Evolutionary conservation across 2,329 filamentous ascomycete genomes (phyloP), one percentile per base, ranked within the genome.

Genomic region (Thielaviopsis cerberus): DNA sequence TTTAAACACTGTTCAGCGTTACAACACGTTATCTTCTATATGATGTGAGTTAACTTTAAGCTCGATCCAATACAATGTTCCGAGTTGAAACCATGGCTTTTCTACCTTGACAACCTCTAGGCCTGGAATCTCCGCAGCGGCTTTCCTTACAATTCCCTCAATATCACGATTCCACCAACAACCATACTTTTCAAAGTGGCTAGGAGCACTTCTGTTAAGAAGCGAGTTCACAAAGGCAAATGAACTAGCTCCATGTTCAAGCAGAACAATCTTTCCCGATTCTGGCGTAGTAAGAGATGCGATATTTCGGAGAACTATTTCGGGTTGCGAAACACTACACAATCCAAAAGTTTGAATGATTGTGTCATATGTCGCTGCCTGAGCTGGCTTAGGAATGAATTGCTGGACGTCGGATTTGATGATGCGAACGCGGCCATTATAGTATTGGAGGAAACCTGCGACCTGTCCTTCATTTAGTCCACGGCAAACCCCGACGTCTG

Each of bases 91-190:
- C 63, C 73, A 66, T 2, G 78, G 78, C 55, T 76, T 72, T 62
- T 76, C 69, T 23, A 82, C 65, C 61, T 71, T 69, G 51, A 82
- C 73, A 48, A 83, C 69, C 65, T 81, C 76, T 54, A 84, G 69
- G 1, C 79, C 78, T 0, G 76, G 77, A 3, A 76, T 71, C 54
- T 66, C 65, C 55, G 64, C 62, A 22, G 70, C 70, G 27, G 78
- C 80, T 61, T 74, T 71, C 57, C 72, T 68, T 8, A 83, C 73
- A 27, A 83, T 71, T 34, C 64, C 68, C 63, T 76, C 75, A 60
- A 84, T 76, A 64, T 83, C 80, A 56, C 81, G 71, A 68, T 84
- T 84, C 80, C 80, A 83, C 81, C 81, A 83, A 69, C 81, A 84
- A 2, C 81, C 81, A 64, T 79, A 83, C 63, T 76, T 74, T 23